Evolutionary conservation across 73 alveolate species (phyloP).

Genomic region (Stentor roeselii): DNA sequence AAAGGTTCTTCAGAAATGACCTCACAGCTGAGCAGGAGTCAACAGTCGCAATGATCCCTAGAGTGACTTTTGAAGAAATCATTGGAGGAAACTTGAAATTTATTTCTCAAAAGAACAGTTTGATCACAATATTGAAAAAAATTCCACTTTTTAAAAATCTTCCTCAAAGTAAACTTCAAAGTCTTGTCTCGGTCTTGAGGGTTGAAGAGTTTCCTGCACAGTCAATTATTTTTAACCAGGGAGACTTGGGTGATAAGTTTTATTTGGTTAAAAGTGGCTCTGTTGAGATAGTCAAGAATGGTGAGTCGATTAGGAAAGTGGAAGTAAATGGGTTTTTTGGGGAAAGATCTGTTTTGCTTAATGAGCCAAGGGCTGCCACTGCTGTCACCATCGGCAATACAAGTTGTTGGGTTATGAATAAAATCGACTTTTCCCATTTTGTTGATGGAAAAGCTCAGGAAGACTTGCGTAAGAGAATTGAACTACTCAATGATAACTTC

Average conservation of each 20-base stretch:
- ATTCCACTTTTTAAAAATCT: neutral
- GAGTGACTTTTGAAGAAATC: neutral
- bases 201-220: neutral
- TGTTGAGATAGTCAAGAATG: neutral
- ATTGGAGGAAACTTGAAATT: neutral
- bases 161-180: neutral
- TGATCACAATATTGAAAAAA: neutral
- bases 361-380: too few relatives aligned
- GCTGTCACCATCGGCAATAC: too few relatives aligned
- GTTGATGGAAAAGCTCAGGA: neutral
- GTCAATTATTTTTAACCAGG: neutral
- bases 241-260: neutral
- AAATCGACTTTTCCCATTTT: neutral
- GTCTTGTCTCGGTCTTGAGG: neutral
- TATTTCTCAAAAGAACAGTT: neutral
- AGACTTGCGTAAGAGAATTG: neutral
- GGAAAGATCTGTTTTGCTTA: conserved; percentile 1
- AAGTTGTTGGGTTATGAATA: conserved; percentile 3
- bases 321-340: neutral
- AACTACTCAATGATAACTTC: neutral
- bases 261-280: conserved; percentile 10
- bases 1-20: neutral
- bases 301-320: neutral
- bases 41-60: neutral
- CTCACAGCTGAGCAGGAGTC: neutral